phyloP scores from a whole-genome alignment of 345 rosid genomes.

The Pistacia integerrima region DNA sequence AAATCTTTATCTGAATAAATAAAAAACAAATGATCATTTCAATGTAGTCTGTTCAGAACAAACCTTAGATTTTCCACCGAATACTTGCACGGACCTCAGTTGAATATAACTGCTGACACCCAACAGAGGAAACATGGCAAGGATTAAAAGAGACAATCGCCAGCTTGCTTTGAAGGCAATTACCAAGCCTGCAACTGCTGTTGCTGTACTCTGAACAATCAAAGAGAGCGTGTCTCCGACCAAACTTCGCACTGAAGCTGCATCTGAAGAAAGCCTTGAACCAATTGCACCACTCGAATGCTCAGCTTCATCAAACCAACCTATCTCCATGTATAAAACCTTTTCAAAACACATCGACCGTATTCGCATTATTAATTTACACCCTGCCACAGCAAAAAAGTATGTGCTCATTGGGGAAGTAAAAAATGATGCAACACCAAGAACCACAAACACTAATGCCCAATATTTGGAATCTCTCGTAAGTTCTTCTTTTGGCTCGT shows the following conservation, averaged over 20 bases:
- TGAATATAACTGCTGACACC: conserved; percentile 47
- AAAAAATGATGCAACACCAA: conserved; percentile 31
- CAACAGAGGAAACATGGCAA: conserved; percentile 35
- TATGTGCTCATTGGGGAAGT: conserved; percentile 21
- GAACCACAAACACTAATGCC: conserved; percentile 33
- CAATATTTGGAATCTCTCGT: conserved; percentile 30
- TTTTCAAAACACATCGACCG: conserved; percentile 40
- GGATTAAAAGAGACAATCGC: conserved; percentile 30
- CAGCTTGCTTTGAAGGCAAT: conserved; percentile 39
- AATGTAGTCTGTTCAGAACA: neutral
- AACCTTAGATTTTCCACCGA: conserved; percentile 77
- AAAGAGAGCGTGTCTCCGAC: conserved; percentile 40
- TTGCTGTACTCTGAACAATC: conserved; percentile 33
- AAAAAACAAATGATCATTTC: neutral
- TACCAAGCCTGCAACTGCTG: conserved; percentile 34
- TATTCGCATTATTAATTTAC: conserved; percentile 37
- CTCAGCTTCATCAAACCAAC: conserved; percentile 44
- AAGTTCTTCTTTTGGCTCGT: conserved; percentile 24
- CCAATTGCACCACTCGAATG: conserved; percentile 46
- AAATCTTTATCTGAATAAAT: neutral
- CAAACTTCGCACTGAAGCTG: conserved; percentile 29
- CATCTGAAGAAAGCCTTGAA: conserved; percentile 42
- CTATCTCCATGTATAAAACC: conserved; percentile 44
- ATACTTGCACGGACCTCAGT: conserved; percentile 65
- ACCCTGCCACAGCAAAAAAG: conserved; percentile 37